A percentile compares a stretch with the other conserved stretches of the same genome.
Conservation (phyloP, 2,329 filamentous ascomycete genomes). For the Colletotrichum plurivorum region DNA sequence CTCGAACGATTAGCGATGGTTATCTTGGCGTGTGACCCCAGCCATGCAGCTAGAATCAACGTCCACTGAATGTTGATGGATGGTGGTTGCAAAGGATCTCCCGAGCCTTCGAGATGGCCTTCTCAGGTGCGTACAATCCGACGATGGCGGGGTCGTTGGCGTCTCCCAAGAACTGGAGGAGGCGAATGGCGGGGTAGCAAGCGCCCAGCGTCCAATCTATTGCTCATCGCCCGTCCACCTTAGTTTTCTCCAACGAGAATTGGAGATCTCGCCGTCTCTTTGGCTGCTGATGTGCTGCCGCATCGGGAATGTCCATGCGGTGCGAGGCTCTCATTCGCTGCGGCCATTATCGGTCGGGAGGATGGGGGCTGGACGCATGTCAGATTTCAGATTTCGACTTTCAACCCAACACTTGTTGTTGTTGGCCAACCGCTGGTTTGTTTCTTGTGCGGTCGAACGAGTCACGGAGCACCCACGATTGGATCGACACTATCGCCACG, state of each 20-base stretch:
- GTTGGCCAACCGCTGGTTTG: neutral
- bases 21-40: slow-evolving; percentile 5
- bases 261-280: slow-evolving; percentile 17
- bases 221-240: neutral
- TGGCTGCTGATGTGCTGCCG: neutral
- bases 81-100: neutral
- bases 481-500: neutral
- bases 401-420: no score
- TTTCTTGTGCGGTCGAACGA: neutral
- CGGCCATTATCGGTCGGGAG: slow-evolving; percentile 10
- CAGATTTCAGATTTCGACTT: no score
- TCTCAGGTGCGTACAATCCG: neutral
- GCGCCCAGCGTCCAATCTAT: neutral
- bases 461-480: neutral
- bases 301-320: slow-evolving; percentile 35
- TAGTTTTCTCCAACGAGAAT: slow-evolving; percentile 25
- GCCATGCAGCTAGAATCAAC: neutral
- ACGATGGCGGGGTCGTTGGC: slow-evolving; percentile 18
- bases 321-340: slow-evolving; percentile 10
- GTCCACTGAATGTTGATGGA: neutral
- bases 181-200: slow-evolving; percentile 22
- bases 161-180: neutral
- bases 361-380: no score
- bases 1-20: neutral
- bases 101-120: neutral